A percentile compares a stretch with the other conserved stretches of the same genome.
phyloP scores from a whole-genome alignment of 2,329 filamentous ascomycete species.

The Pseudocercospora vitis region DNA sequence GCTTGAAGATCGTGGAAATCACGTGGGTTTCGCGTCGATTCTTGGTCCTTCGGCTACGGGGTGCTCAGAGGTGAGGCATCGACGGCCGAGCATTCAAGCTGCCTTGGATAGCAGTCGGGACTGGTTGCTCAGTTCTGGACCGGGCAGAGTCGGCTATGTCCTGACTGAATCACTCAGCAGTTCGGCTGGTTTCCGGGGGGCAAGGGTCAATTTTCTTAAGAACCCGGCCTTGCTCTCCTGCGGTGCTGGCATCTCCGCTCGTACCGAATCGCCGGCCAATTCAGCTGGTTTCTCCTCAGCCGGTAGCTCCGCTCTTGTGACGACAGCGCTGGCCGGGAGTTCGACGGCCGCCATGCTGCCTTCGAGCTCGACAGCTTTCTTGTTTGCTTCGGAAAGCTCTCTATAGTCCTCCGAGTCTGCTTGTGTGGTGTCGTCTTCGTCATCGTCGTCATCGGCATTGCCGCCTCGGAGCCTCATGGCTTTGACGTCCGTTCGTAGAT shows the following conservation, averaged over 20 bases:
- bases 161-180: not conserved
- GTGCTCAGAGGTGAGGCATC: too few relatives aligned
- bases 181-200: not conserved
- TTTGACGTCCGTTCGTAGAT: slow-evolving; percentile 17
- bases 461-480: not conserved
- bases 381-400: not conserved
- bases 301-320: not conserved
- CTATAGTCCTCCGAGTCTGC: not conserved
- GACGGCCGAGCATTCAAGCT: too few relatives aligned
- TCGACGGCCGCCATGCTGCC: slow-evolving; percentile 2
- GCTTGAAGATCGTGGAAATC: too few relatives aligned
- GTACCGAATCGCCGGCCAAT: not conserved
- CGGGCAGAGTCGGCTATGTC: too few relatives aligned
- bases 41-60: too few relatives aligned
- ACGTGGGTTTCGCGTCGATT: too few relatives aligned
- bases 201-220: too few relatives aligned
- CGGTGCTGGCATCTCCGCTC: not conserved
- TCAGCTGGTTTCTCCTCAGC: slow-evolving; percentile 4
- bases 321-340: not conserved
- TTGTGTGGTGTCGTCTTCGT: not conserved
- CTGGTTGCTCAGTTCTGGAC: too few relatives aligned
- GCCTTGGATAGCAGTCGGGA: too few relatives aligned
- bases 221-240: too few relatives aligned
- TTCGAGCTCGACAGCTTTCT: slow-evolving; percentile 7
- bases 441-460: not conserved